Percentiles rank a stretch among this genome's conserved stretches.
phyloP scores from a whole-genome alignment of 140 eudicot genomes.

The Senecio squalidus region DNA sequence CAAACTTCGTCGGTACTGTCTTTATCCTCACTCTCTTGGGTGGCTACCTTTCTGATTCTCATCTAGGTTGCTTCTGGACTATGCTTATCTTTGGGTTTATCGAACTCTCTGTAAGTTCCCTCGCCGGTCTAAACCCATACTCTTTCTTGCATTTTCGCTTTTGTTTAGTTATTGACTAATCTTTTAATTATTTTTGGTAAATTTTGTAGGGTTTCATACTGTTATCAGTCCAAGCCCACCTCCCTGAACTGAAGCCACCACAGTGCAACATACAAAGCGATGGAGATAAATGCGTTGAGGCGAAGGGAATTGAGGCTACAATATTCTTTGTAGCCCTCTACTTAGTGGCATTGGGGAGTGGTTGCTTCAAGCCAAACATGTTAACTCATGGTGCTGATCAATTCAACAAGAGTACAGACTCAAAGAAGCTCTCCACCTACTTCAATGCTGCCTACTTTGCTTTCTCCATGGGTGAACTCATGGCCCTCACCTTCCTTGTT shows the following conservation, averaged over 20 bases:
- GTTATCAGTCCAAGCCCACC: conserved; percentile 91
- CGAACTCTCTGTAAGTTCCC: conserved; percentile 73
- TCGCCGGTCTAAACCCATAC: neutral
- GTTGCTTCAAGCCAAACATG: conserved; percentile 84
- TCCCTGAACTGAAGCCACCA: conserved; percentile 90
- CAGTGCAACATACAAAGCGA: conserved; percentile 54
- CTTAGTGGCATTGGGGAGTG: conserved; percentile 84
- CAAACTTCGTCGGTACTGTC: conserved; percentile 88
- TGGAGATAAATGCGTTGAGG: conserved; percentile 43
- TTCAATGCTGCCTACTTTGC: conserved; percentile 85
- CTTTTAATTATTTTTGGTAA: neutral
- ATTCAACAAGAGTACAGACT: conserved; percentile 37
- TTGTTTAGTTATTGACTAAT: neutral
- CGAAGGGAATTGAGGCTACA: conserved; percentile 49
- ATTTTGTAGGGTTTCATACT: conserved; percentile 70
- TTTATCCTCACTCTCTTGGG: conserved; percentile 84
- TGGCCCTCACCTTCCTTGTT: conserved; percentile 72
- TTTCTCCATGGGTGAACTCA: conserved; percentile 68
- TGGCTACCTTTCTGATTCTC: conserved; percentile 88
- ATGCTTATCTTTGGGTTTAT: conserved; percentile 90
- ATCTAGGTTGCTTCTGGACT: conserved; percentile 95
- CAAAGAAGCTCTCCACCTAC: conserved; percentile 66
- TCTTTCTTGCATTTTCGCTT: neutral
- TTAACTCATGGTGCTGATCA: conserved; percentile 85
- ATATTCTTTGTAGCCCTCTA: conserved; percentile 72